Base-by-base conservation (phyloP, 768 basidiomycete genomes). In the Cystobasidium ongulense region DNA sequence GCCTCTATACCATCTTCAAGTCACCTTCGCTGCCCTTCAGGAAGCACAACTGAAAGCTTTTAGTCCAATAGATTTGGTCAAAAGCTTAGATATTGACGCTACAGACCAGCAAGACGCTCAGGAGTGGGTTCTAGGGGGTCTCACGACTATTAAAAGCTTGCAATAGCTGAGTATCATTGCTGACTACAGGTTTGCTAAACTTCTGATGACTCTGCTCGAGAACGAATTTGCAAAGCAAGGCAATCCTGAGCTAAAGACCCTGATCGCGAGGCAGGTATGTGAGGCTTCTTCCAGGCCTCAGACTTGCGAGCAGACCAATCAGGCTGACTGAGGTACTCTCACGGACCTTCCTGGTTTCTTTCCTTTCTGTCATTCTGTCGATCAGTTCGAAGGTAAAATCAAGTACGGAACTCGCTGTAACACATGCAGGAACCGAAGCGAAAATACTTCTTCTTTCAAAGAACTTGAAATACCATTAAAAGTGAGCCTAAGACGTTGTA, bases 61-160 rank as follows among this genome's bases (percentile, higher is more conserved):
- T 79, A 92, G 97, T 81, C 95, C 95, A 0, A 82, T 83, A 18
- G 89, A 88, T 75, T 85, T 98, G 17, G 89, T 94, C 5, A 88
- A 93, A 79, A 91, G 91, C 76, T 82, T 98, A 65, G 86, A 88
- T 73, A 82, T 98, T 43, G 86, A 88, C 23, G 87, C 88, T 0
- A 85, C 88, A 2, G 90, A 96, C 79, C 95, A 98, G 79, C 94
- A 97, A 81, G 95, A 98, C 82, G 93, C 95, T 35, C 92, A 94
- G 81, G 95, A 98, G 92, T 96, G 78, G 67, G 87, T 80, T 7
- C 33, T 27, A 18, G n/a, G 35, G 68, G 64, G 62, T 72, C 23
- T 3, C 2, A 35, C 33, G 63, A n/a, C 5, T 11, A 11, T 27
- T 3, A 8, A 27, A 8, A 63, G n/a, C n/a, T 33, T 2, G 38